phyloP scores from a whole-genome alignment of 1,284 basidiomycete genomes.

The Trametes versicolor region DNA sequence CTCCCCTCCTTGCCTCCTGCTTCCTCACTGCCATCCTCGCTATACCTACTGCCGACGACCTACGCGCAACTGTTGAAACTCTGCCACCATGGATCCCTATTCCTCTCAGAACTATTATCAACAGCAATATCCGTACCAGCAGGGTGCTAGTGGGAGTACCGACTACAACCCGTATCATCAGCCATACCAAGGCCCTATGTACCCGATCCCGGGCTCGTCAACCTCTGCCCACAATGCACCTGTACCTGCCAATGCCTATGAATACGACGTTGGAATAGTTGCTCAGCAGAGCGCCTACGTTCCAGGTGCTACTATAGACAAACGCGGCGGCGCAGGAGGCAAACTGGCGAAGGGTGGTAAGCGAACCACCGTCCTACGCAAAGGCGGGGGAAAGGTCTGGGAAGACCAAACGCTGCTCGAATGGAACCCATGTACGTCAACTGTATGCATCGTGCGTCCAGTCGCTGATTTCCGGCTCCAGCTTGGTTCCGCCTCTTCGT shows the following conservation, averaged over 20 bases:
- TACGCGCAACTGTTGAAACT: constrained; percentile 32
- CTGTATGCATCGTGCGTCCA: constrained; percentile 26
- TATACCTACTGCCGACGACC: neutral
- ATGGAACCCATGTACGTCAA: constrained; percentile 92
- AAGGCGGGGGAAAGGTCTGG: constrained; percentile 96
- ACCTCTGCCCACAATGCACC: constrained; percentile 75
- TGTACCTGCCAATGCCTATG: constrained; percentile 89
- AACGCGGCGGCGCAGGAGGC: constrained; percentile 83
- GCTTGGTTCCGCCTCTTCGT: constrained; percentile 99
- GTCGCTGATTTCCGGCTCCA: constrained; percentile 44
- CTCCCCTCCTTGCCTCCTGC: neutral
- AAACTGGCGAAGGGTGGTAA: constrained; percentile 92
- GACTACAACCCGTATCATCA: constrained; percentile 84
- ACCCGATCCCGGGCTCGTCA: constrained; percentile 68
- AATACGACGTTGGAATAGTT: constrained; percentile 88
- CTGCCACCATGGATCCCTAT: constrained; percentile 56
- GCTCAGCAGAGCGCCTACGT: constrained; percentile 91
- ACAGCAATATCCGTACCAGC: constrained; percentile 53
- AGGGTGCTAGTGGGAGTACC: constrained; percentile 39
- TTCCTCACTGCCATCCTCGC: neutral
- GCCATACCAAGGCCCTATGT: constrained; percentile 79
- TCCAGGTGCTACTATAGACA: constrained; percentile 87
- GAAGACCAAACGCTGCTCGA: constrained; percentile 97
- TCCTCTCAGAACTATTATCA: constrained; percentile 51
- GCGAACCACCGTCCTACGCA: constrained; percentile 92